Percentiles rank a stretch among this genome's conserved stretches.
Conservation (phyloP, 2,329 filamentous ascomycete genomes). For the Cercospora zeina region DNA sequence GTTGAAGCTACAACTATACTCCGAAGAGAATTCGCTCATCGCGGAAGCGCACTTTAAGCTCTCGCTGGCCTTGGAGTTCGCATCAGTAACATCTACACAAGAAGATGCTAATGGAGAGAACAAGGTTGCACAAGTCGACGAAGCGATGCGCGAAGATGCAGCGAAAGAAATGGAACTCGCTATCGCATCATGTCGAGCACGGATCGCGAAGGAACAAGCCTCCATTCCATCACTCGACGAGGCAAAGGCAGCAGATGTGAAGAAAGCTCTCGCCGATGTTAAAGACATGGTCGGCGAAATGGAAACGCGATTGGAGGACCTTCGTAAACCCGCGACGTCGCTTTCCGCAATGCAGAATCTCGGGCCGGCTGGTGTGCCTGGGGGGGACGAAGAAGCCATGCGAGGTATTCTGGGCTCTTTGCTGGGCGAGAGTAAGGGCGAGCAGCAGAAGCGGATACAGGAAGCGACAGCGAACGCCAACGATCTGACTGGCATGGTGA, state of each 20-base stretch:
- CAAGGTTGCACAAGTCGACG: slow-evolving; percentile 58
- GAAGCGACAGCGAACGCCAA: slow-evolving; percentile 73
- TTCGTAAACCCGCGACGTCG: slow-evolving; percentile 63
- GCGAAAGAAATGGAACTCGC: slow-evolving; percentile 70
- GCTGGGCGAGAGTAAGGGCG: slow-evolving; percentile 61
- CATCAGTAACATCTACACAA: slow-evolving; percentile 66
- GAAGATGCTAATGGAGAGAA: slow-evolving; percentile 44
- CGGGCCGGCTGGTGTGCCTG: slow-evolving; percentile 51
- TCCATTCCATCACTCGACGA: slow-evolving; percentile 59
- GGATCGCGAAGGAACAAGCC: slow-evolving; percentile 69
- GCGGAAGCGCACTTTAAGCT: slow-evolving; percentile 97
- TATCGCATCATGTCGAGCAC: slow-evolving; percentile 69
- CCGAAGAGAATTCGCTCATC: slow-evolving; percentile 77
- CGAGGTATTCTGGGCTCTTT: slow-evolving; percentile 65
- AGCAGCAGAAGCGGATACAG: slow-evolving; percentile 64
- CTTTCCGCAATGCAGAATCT: slow-evolving; percentile 49
- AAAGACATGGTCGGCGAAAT: slow-evolving; percentile 78
- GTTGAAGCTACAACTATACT: slow-evolving; percentile 76
- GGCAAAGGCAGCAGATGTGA: slow-evolving; percentile 60
- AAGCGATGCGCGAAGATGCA: slow-evolving; percentile 69
- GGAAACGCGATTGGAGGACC: slow-evolving; percentile 71
- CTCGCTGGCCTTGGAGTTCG: slow-evolving; percentile 90
- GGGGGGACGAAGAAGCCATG: slow-evolving; percentile 47
- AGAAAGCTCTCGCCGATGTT: slow-evolving; percentile 67
- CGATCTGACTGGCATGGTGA: slow-evolving; percentile 72